Evolutionary conservation across 2,329 filamentous ascomycete genomes (phyloP), one percentile per base, ranked within the genome.

Genomic region (Penicillium frequentans): DNA sequence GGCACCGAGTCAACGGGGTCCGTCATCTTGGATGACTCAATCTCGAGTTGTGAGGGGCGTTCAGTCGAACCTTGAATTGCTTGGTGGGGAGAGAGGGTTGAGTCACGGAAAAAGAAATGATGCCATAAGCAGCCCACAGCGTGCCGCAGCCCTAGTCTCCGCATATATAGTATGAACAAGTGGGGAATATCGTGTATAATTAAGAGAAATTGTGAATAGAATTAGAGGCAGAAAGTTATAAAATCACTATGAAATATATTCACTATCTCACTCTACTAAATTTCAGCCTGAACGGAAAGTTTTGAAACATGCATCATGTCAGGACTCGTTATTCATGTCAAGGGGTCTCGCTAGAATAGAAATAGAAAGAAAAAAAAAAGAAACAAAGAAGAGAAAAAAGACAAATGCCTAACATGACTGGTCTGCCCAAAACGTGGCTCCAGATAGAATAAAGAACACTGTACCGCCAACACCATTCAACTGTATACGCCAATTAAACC

Each of bases 21-120:
- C 50, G 66, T 52, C 71, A 72, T 72, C 13, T 56, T 66, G 57
- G 52, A 53, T 63, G 62, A 59, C 54, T 61, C 58, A 57, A 59
- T 62, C 52, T 59, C 33, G 42, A 63, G 55, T 53, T 54, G 46
- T 56, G 63, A 62, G 56, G 61, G 63, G 56, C 58, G 33, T 47
- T 16, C 52, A 58, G 58, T 66, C 62, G 64, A 63, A 64, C 63
- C 66, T 67, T 63, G 65, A 63, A 60, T 55, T 60, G 57, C 62
- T 65, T 69, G 67, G 68, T 64, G 68, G 63, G 60, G 59, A 64
- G 61, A 58, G 58, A 62, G 60, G 50, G 60, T 65, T 72, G 68
- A 73, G 65, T 72, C 69, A 72, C 60, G 60, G 56, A 67, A 66
- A 66, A 66, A 64, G 57, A 55, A 58, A 63, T 71, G 67, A 72